Percentiles rank a stretch among this genome's conserved stretches.
Conservation (phyloP, 2,329 filamentous ascomycete genomes). For the Helotiales sp. region DNA sequence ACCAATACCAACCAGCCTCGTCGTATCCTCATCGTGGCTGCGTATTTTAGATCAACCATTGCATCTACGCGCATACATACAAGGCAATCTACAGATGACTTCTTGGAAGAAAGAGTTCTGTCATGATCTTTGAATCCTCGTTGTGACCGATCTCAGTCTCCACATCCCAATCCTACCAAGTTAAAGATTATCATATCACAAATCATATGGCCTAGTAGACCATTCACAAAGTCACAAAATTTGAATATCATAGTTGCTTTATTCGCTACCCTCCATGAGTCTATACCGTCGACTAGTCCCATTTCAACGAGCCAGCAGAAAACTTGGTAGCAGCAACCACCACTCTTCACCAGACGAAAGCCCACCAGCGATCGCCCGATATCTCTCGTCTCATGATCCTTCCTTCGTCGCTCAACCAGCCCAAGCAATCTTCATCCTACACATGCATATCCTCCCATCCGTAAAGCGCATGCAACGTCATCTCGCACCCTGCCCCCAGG, state of each 20-base stretch:
- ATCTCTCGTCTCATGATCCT: background rate
- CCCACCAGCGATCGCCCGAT: background rate
- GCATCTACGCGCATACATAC: background rate
- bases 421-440: slow-evolving; percentile 11
- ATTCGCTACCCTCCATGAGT: slow-evolving; percentile 12
- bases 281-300: slow-evolving; percentile 3
- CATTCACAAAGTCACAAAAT: background rate
- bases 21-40: slow-evolving; percentile 9
- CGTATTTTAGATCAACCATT: slow-evolving; percentile 16
- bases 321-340: background rate
- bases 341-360: background rate
- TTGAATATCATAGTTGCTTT: slow-evolving; percentile 11
- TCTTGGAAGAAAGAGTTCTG: too few relatives aligned
- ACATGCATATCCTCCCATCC: slow-evolving; percentile 8
- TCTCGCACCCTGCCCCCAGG: slow-evolving; percentile 2
- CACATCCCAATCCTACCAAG: too few relatives aligned
- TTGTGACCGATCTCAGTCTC: too few relatives aligned
- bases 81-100: background rate
- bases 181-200: too few relatives aligned
- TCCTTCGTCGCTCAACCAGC: background rate
- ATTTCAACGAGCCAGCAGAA: slow-evolving; percentile 12
- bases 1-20: background rate
- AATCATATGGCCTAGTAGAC: background rate
- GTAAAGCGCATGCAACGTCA: slow-evolving; percentile 10
- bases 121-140: too few relatives aligned